These are phyloP conservation scores for Volutella citrinella DNA, from an alignment of 2,329 filamentous ascomycete genomes.

Conservation along the genomic window DNA sequence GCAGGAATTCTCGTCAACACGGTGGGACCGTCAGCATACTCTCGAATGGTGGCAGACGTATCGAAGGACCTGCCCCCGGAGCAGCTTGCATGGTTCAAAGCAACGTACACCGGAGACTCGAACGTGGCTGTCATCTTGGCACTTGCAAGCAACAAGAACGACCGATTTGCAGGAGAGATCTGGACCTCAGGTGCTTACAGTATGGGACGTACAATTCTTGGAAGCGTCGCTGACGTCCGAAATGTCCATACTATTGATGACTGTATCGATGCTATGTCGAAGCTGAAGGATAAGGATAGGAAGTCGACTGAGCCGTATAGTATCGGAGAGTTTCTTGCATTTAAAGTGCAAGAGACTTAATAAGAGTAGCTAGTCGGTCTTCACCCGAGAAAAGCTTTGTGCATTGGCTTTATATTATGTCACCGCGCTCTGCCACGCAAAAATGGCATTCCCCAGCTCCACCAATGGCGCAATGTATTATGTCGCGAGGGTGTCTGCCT, in stretches of 20 bases:
- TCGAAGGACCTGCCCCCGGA: slow-evolving; percentile 2
- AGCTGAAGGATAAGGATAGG: not conserved
- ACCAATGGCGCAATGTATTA: too few relatives aligned
- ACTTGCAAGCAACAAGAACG: slow-evolving; percentile 2
- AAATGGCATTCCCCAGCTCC: too few relatives aligned
- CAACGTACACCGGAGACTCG: slow-evolving; percentile 1
- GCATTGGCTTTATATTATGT: too few relatives aligned
- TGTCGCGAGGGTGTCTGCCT: too few relatives aligned
- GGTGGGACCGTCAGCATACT: slow-evolving; percentile 4
- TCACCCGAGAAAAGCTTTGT: too few relatives aligned
- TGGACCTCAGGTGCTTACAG: slow-evolving; percentile 2
- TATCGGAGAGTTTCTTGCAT: slow-evolving; percentile 3
- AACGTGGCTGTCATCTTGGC: slow-evolving; percentile 2
- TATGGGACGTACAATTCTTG: slow-evolving; percentile 1
- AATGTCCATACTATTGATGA: slow-evolving; percentile 1
- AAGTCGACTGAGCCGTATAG: slow-evolving; percentile 1
- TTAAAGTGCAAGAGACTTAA: too few relatives aligned
- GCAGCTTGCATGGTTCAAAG: slow-evolving; percentile 2
- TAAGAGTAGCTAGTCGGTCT: too few relatives aligned
- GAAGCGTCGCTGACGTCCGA: not conserved
- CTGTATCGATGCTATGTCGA: not conserved
- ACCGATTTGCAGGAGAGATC: slow-evolving; percentile 1
- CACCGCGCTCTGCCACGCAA: too few relatives aligned
- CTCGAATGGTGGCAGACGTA: slow-evolving; percentile 3
- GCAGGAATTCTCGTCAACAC: slow-evolving; percentile 6